Conservation (phyloP, 495 filamentous ascomycete genomes). For the Articulospora tetracladia region DNA sequence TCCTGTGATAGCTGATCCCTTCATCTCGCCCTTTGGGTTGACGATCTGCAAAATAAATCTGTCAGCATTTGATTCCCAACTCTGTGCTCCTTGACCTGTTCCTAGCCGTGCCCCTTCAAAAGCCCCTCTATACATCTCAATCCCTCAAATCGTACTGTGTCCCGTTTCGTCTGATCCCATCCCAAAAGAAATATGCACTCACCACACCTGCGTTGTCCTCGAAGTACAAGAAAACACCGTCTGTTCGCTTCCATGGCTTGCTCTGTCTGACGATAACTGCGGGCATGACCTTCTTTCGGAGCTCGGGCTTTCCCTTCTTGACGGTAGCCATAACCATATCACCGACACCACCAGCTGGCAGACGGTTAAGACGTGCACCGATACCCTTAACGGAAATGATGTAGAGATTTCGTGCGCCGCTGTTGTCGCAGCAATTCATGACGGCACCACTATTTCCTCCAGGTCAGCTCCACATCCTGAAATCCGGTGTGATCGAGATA, state of each 20-base stretch:
- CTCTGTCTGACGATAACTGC: constrained; percentile 96
- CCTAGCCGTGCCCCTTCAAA: background rate
- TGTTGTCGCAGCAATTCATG: constrained; percentile 98
- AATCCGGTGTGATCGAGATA: background rate
- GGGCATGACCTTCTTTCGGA: constrained; percentile 99
- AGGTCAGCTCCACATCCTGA: constrained; percentile 1
- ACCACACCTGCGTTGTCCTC: constrained; percentile 99
- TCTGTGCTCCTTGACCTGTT: too few relatives aligned
- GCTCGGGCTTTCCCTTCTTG: constrained; percentile 99
- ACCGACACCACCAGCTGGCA: constrained; percentile 95
- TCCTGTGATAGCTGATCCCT: constrained; percentile 98
- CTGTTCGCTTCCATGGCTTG: constrained; percentile 97
- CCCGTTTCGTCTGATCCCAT: background rate
- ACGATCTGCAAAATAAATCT: constrained; percentile 67
- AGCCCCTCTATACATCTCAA: background rate
- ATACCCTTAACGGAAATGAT: constrained; percentile 99
- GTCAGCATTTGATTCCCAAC: constrained; percentile 10
- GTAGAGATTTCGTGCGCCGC: constrained; percentile 97
- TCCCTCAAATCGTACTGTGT: background rate
- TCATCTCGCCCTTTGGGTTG: constrained; percentile 99
- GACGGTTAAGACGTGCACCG: constrained; percentile 95
- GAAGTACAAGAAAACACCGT: constrained; percentile 99
- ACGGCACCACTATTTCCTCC: constrained; percentile 70
- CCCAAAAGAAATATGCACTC: constrained; percentile 39
- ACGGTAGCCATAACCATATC: constrained; percentile 99